phyloP scores from a whole-genome alignment of 2,329 filamentous ascomycete species.

The Aspergillus arachidicola region DNA sequence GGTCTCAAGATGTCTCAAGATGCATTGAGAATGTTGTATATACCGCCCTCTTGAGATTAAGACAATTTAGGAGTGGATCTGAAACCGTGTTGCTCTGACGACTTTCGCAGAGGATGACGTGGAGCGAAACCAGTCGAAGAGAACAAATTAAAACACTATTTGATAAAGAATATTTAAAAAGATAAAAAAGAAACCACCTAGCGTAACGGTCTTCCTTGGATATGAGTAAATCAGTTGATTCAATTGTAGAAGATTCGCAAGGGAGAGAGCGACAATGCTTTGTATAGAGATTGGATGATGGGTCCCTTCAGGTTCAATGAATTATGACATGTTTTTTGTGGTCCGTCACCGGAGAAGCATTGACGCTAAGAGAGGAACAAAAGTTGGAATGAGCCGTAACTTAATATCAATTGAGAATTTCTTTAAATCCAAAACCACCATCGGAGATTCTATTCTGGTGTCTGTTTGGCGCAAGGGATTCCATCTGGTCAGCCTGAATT shows the following conservation, averaged over 20 bases:
- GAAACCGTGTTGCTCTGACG: background rate
- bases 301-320: background rate
- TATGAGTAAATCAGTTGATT: background rate
- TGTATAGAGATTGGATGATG: background rate
- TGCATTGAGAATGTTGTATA: background rate
- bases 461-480: background rate
- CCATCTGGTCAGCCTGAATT: background rate
- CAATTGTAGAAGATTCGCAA: too few species aligned
- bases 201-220: background rate
- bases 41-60: background rate
- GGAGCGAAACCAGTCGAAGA: background rate
- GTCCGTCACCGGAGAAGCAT: conserved; percentile 17
- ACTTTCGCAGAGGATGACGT: conserved; percentile 5
- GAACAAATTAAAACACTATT: background rate
- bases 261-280: too few species aligned
- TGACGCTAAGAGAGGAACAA: conserved; percentile 11
- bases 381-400: conserved; percentile 10
- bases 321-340: background rate
- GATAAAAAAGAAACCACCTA: background rate
- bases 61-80: background rate
- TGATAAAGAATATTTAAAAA: background rate
- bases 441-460: background rate
- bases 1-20: background rate
- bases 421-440: background rate
- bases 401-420: background rate